A percentile compares a stretch with the other conserved stretches of the same genome.
Evolutionary conservation across 2,329 filamentous ascomycete genomes (phyloP).

Genomic region (Trichophyton rubrum): DNA sequence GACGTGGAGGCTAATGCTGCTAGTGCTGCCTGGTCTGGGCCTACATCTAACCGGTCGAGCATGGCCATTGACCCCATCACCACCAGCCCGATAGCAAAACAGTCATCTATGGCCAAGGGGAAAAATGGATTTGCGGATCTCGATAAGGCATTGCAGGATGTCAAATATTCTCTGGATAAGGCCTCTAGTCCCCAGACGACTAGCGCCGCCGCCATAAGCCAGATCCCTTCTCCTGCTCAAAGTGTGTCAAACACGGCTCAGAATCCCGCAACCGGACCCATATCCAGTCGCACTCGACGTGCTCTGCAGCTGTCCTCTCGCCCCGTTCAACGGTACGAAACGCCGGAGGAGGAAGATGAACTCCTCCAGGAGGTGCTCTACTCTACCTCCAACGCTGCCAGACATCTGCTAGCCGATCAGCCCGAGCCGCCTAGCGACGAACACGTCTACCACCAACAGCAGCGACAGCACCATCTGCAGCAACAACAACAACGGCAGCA

Average conservation of each 20-base stretch:
- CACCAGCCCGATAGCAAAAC: constrained; percentile 18
- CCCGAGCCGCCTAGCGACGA: constrained; percentile 2
- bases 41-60: constrained; percentile 78
- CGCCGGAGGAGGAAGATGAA: constrained; percentile 92
- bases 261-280: constrained; percentile 34
- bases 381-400: constrained; percentile 63
- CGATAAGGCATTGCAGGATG: constrained; percentile 49
- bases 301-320: constrained; percentile 58
- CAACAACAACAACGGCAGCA: background rate
- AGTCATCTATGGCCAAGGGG: constrained; percentile 33
- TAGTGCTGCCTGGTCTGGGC: constrained; percentile 76
- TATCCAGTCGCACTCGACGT: constrained; percentile 68
- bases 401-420: constrained; percentile 40
- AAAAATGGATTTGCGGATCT: constrained; percentile 46
- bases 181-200: constrained; percentile 15
- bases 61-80: constrained; percentile 57
- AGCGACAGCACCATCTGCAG: background rate
- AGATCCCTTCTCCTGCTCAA: constrained; percentile 25
- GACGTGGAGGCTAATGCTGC: constrained; percentile 89
- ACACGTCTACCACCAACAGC: constrained; percentile 6
- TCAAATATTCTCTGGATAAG: constrained; percentile 45
- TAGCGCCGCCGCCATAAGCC: constrained; percentile 12
- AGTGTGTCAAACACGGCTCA: constrained; percentile 16
- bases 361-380: constrained; percentile 78
- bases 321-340: constrained; percentile 76